A percentile compares a stretch with the other conserved stretches of the same genome.
These are phyloP conservation scores for Diatrype stigma DNA, from an alignment of 2,329 filamentous ascomycete genomes.

Conservation along the genomic window DNA sequence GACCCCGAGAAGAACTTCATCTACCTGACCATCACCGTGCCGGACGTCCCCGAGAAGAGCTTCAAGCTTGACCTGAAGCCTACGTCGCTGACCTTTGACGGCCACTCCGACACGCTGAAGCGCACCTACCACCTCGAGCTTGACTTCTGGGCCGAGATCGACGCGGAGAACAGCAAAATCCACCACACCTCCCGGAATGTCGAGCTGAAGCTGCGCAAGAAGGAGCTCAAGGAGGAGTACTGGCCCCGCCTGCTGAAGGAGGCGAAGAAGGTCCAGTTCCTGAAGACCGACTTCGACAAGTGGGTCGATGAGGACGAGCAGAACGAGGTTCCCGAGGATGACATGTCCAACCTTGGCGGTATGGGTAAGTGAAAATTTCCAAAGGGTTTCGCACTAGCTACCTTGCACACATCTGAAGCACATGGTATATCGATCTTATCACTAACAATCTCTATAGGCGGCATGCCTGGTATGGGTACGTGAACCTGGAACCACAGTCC, in stretches of 20 bases:
- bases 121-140: constrained; percentile 81
- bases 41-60: constrained; percentile 73
- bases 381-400: too few species aligned
- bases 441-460: not conserved
- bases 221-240: constrained; percentile 89
- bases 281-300: constrained; percentile 99
- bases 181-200: constrained; percentile 86
- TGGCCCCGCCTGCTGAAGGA: constrained; percentile 96
- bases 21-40: constrained; percentile 85
- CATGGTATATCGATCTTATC: too few species aligned
- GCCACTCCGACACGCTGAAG: constrained; percentile 79
- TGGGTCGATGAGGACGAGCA: constrained; percentile 99
- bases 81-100: constrained; percentile 73
- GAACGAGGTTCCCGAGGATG: constrained; percentile 80
- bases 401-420: too few species aligned
- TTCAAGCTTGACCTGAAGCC: constrained; percentile 82
- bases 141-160: constrained; percentile 87
- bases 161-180: constrained; percentile 76
- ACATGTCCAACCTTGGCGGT: constrained; percentile 62
- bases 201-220: constrained; percentile 92
- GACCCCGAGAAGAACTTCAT: constrained; percentile 89
- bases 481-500: not conserved
- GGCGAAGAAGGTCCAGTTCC: constrained; percentile 81
- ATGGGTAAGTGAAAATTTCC: constrained; percentile 33
- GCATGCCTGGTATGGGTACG: not conserved